Evolutionary conservation across 192 early-diverging fungal genomes (phyloP).

Genomic region (Funneliformis geosporum): DNA sequence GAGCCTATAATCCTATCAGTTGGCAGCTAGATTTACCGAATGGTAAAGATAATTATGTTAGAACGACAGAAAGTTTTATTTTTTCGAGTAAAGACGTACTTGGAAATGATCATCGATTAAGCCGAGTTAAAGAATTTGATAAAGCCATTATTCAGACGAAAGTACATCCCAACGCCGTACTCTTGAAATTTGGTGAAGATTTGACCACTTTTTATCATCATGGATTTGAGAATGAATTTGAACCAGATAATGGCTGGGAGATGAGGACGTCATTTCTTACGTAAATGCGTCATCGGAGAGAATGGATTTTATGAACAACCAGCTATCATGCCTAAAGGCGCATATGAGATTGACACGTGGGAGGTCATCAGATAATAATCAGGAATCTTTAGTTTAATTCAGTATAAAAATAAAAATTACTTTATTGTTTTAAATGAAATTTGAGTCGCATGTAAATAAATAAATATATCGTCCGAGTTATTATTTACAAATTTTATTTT

Average conservation of each 20-base stretch:
- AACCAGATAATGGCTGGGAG: background rate
- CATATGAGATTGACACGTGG: background rate
- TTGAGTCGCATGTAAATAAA: too few species aligned
- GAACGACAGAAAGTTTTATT: constrained; percentile 21
- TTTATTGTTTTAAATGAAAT: too few species aligned
- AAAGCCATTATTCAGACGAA: background rate
- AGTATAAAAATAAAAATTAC: too few species aligned
- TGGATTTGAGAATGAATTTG: too few species aligned
- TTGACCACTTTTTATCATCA: background rate
- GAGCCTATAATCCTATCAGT: constrained; percentile 8
- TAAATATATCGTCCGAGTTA: too few species aligned
- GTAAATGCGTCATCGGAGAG: too few species aligned
- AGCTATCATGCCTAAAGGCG: background rate
- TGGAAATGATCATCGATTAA: background rate
- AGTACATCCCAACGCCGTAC: background rate
- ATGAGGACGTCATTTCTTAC: too few species aligned
- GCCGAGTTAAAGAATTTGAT: constrained; percentile 1
- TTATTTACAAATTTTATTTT: too few species aligned
- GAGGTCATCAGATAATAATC: background rate
- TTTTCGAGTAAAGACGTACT: background rate
- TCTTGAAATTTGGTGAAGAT: constrained; percentile 1
- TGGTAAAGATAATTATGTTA: background rate
- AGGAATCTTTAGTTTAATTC: too few species aligned
- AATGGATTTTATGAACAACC: background rate
- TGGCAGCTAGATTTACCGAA: background rate